Conservation (phyloP, 805 yeast genomes). For the Zygoascus flipseniorum region DNA sequence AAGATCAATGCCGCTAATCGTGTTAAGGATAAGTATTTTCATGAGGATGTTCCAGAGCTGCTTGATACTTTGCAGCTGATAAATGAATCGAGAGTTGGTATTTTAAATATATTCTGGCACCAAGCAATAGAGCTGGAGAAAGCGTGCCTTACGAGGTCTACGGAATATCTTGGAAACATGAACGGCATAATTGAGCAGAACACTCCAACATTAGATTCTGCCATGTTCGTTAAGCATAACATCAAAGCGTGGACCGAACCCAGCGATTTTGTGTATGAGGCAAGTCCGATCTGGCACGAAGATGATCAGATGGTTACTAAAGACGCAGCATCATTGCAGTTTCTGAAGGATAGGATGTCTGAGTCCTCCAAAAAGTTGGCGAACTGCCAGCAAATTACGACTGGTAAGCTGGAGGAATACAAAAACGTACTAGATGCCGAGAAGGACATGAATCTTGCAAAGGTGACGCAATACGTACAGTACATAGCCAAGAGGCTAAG, state of each 20-base stretch:
- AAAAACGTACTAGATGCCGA: conserved; percentile 39
- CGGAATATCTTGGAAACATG: conserved; percentile 39
- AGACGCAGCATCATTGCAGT: conserved; percentile 29
- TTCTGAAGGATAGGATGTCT: conserved; percentile 28
- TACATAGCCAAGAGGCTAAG: conserved; percentile 40
- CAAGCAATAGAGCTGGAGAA: conserved; percentile 57
- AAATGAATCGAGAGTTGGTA: conserved; percentile 67
- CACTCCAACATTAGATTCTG: conserved; percentile 64
- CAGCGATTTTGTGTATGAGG: conserved; percentile 71
- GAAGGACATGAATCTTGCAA: conserved; percentile 13
- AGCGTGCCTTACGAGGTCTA: conserved; percentile 37
- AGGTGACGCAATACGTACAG: conserved; percentile 27
- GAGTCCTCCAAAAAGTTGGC: conserved; percentile 25
- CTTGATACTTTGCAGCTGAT: conserved; percentile 77
- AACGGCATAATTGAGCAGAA: conserved; percentile 59
- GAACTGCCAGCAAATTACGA: conserved; percentile 12
- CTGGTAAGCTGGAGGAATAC: conserved; percentile 12
- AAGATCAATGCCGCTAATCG: conserved; percentile 80
- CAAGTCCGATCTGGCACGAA: conserved; percentile 95
- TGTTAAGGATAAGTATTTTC: conserved; percentile 83
- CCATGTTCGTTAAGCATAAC: conserved; percentile 92
- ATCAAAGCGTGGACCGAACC: conserved; percentile 72
- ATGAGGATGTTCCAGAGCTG: conserved; percentile 87
- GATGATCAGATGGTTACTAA: conserved; percentile 63
- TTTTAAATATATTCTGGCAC: conserved; percentile 60